phyloP scores from a whole-genome alignment of 306 rosid species.

The Rubus idaeus region DNA sequence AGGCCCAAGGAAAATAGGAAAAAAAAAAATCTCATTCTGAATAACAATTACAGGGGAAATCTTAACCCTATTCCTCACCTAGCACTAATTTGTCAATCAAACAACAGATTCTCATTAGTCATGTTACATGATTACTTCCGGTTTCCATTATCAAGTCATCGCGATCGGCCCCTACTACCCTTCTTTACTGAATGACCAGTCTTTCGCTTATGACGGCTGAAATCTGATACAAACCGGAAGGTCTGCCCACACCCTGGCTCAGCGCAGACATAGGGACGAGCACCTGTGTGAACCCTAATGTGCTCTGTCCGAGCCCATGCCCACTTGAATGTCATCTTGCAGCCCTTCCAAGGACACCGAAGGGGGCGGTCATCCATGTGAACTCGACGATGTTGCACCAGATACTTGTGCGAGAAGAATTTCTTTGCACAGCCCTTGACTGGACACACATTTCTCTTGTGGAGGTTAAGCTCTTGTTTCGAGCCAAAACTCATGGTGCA shows the following conservation, averaged over 20 bases:
- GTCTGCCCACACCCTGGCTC: constrained; percentile 93
- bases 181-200: constrained; percentile 87
- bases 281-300: constrained; percentile 96
- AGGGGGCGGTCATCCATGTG: constrained; percentile 94
- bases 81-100: constrained; percentile 62
- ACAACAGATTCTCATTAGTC: constrained; percentile 45
- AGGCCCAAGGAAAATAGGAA: constrained; percentile 59
- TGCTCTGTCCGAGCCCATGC: constrained; percentile 99
- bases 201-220: constrained; percentile 98
- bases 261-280: constrained; percentile 84
- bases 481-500: constrained; percentile 81
- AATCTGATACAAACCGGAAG: constrained; percentile 95
- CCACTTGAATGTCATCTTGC: constrained; percentile 99
- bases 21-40: constrained; percentile 51
- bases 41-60: constrained; percentile 63
- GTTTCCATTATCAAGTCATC: constrained; percentile 26
- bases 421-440: constrained; percentile 99
- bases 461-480: constrained; percentile 71
- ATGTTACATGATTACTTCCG: constrained; percentile 36
- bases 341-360: constrained; percentile 98
- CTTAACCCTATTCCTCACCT: constrained; percentile 61
- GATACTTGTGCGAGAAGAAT: constrained; percentile 96
- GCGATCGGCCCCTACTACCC: constrained; percentile 39
- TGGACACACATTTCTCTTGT: constrained; percentile 85
- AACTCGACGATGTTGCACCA: constrained; percentile 96